phyloP scores from a whole-genome alignment of 2,329 filamentous ascomycete genomes.

The Cladophialophora exuberans region DNA sequence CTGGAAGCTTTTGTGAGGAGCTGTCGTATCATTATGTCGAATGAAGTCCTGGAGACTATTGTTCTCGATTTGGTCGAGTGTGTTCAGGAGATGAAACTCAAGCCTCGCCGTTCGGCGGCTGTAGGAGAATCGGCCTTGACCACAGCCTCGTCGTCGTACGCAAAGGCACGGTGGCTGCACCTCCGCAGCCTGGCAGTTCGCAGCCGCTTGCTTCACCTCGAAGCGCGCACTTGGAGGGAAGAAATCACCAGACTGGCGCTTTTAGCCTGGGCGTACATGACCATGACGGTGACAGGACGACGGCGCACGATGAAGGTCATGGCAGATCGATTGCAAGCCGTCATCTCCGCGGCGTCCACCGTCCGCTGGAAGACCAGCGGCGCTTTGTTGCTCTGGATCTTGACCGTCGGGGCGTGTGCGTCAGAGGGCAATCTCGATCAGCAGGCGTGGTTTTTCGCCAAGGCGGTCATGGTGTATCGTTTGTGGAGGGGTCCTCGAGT shows the following conservation, averaged over 20 bases:
- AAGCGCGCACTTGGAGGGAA: neutral
- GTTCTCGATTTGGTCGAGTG: neutral
- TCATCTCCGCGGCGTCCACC: neutral
- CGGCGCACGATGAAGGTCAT: slow-evolving; percentile 3
- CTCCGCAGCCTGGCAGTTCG: neutral
- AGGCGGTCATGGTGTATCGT: neutral
- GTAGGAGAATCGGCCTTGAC: neutral
- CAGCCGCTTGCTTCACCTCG: neutral
- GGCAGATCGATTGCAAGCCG: neutral
- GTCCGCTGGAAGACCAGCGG: neutral
- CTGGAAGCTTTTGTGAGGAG: neutral
- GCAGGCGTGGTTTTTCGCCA: neutral
- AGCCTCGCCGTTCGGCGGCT: too few relatives aligned
- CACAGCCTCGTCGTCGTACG: neutral
- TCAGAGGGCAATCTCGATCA: neutral
- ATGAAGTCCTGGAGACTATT: neutral
- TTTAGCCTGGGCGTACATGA: slow-evolving; percentile 6
- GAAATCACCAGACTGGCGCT: slow-evolving; percentile 3
- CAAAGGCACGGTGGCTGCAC: neutral
- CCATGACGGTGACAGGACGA: neutral
- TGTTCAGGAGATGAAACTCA: neutral
- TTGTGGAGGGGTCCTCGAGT: neutral
- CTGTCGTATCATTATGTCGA: neutral
- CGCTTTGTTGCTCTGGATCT: neutral
- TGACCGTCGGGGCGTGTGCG: neutral